Conservation (phyloP, 768 basidiomycete species). For the Floccularia luteovirens region DNA sequence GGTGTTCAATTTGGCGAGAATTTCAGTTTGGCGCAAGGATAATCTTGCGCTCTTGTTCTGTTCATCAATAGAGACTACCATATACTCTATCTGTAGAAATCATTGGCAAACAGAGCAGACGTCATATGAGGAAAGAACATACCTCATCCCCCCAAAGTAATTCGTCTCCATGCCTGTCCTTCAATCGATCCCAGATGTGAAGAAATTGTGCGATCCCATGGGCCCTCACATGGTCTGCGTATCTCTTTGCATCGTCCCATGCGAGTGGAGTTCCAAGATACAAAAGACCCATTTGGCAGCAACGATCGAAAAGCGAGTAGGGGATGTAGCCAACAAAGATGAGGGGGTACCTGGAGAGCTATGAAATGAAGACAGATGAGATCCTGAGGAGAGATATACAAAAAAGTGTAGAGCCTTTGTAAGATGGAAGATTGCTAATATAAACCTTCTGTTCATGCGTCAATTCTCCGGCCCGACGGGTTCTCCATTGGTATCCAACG, state of each 20-base stretch:
- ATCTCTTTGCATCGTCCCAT: constrained; percentile 85
- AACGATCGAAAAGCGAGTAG: too few species aligned
- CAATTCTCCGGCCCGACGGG: too few species aligned
- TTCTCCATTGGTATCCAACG: too few species aligned
- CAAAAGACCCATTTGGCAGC: constrained; percentile 78
- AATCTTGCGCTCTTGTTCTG: constrained; percentile 74
- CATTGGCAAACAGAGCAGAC: constrained; percentile 3
- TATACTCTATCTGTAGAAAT: constrained; percentile 78
- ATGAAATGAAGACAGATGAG: not conserved
- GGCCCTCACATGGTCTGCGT: constrained; percentile 81
- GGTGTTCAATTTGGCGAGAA: constrained; percentile 68
- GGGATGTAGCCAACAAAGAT: not conserved
- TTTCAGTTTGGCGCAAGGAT: constrained; percentile 93
- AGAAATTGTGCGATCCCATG: constrained; percentile 97
- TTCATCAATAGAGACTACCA: constrained; percentile 85
- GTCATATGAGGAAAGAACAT: constrained; percentile 6
- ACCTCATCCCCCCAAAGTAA: constrained; percentile 99
- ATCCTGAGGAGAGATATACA: not conserved
- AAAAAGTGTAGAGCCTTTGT: too few species aligned
- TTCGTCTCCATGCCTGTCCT: constrained; percentile 86
- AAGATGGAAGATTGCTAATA: too few species aligned
- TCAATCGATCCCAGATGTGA: constrained; percentile 87
- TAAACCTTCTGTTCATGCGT: too few species aligned
- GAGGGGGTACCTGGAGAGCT: not conserved
- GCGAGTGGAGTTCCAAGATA: constrained; percentile 87